A percentile compares a stretch with the other conserved stretches of the same genome.
These are phyloP conservation scores for Hygrocybe coccinea DNA, from an alignment of 768 basidiomycete genomes.

Conservation along the genomic window DNA sequence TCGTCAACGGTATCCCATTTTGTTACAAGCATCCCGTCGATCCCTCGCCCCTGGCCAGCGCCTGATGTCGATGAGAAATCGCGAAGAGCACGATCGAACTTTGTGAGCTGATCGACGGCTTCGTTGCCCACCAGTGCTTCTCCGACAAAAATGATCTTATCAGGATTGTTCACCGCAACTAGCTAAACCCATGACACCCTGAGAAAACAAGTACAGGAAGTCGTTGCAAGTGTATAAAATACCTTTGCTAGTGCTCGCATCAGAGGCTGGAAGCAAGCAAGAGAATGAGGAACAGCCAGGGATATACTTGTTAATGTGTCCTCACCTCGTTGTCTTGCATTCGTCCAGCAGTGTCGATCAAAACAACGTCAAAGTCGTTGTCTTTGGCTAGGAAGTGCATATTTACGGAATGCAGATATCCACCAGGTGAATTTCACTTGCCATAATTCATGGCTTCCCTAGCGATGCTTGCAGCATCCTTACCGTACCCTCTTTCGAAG, in stretches of 20 bases:
- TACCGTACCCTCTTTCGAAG: conserved; percentile 95
- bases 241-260: conserved; percentile 99
- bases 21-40: conserved; percentile 97
- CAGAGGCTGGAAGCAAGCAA: conserved; percentile 54
- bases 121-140: conserved; percentile 98
- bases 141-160: conserved; percentile 97
- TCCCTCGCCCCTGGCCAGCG: conserved; percentile 74
- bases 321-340: conserved; percentile 98
- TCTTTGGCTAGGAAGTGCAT: conserved; percentile 58
- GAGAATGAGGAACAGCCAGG: neutral
- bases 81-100: conserved; percentile 90
- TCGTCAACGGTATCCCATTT: conserved; percentile 99
- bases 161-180: conserved; percentile 88
- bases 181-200: conserved; percentile 45
- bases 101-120: conserved; percentile 94
- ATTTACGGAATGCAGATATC: conserved; percentile 4
- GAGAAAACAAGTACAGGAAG: neutral
- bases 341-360: conserved; percentile 96
- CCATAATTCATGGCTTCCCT: conserved; percentile 92
- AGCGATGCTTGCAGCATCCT: conserved; percentile 97
- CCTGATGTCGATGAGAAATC: conserved; percentile 82
- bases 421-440: conserved; percentile 29
- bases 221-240: neutral
- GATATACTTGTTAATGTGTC: neutral
- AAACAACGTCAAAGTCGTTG: conserved; percentile 89